A percentile compares a stretch with the other conserved stretches of the same genome.
Evolutionary conservation across 169 alveolate genomes (phyloP).

Genomic region (Eimeria brunetti): DNA sequence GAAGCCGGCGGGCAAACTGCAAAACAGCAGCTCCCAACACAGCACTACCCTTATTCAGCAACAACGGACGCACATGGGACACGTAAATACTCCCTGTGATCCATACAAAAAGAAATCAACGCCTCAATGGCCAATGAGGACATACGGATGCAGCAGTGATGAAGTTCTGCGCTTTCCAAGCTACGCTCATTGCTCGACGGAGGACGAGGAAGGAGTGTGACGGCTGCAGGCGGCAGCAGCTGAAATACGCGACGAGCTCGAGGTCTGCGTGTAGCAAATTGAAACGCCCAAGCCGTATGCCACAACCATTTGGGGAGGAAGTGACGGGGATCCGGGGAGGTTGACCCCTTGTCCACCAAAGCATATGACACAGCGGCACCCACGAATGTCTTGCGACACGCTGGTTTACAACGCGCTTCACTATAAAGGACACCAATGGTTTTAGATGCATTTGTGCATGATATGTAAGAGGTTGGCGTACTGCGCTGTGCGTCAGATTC

Average conservation of each 20-base stretch:
- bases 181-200: slow-evolving; percentile 85
- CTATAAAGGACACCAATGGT: neutral
- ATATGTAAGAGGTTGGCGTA: slow-evolving; percentile 19
- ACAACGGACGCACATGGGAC: neutral
- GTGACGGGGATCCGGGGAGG: neutral
- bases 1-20: slow-evolving; percentile 80
- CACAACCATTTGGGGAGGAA: neutral
- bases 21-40: neutral
- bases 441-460: neutral
- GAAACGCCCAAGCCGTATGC: neutral
- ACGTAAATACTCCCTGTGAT: neutral
- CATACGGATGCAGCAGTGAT: slow-evolving; percentile 85
- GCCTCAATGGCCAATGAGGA: slow-evolving; percentile 52
- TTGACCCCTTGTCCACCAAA: neutral
- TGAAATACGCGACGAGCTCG: slow-evolving; percentile 86
- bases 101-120: neutral
- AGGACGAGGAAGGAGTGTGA: slow-evolving; percentile 84
- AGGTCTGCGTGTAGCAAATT: slow-evolving; percentile 59
- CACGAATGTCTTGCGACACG: neutral
- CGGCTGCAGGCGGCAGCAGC: slow-evolving; percentile 86
- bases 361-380: neutral
- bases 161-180: slow-evolving; percentile 85
- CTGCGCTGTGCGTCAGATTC: slow-evolving; percentile 71
- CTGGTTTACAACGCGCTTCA: neutral
- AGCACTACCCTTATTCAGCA: neutral